phyloP scores from a whole-genome alignment of 257 asterid genomes.

The Lycium barbarum region DNA sequence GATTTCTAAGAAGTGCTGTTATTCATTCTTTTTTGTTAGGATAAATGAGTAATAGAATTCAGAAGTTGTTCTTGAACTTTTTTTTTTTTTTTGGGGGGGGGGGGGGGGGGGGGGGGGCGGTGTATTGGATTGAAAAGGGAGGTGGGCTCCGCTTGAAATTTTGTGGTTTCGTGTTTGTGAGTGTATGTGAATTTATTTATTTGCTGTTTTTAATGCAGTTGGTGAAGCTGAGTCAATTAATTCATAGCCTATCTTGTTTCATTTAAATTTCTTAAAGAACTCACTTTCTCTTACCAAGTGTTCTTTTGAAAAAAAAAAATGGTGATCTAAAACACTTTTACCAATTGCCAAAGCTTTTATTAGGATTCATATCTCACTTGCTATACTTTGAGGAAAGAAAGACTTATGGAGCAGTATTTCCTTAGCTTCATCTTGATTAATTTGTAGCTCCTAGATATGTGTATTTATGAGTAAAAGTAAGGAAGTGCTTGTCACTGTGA shows the following conservation, averaged over 20 bases:
- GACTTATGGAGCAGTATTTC: background rate
- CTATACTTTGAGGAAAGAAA: slow-evolving; percentile 12
- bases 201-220: slow-evolving; percentile 1
- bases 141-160: background rate
- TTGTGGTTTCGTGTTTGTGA: background rate
- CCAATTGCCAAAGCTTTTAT: background rate
- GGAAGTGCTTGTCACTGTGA: background rate
- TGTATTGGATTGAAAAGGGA: background rate
- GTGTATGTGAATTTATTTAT: background rate
- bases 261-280: background rate
- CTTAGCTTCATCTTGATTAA: background rate
- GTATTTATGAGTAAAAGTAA: background rate
- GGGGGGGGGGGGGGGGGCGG: too few relatives aligned
- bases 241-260: background rate
- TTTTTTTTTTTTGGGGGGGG: too few relatives aligned
- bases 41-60: background rate
- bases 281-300: background rate
- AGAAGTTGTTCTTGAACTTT: background rate
- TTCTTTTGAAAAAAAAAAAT: background rate
- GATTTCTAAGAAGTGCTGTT: background rate
- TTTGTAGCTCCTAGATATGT: background rate
- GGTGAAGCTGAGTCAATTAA: background rate
- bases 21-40: background rate
- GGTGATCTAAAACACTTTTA: too few relatives aligned
- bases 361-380: background rate